Percentiles rank a stretch among this genome's conserved stretches.
phyloP scores from a whole-genome alignment of 306 rosid species.

The Urtica urens region DNA sequence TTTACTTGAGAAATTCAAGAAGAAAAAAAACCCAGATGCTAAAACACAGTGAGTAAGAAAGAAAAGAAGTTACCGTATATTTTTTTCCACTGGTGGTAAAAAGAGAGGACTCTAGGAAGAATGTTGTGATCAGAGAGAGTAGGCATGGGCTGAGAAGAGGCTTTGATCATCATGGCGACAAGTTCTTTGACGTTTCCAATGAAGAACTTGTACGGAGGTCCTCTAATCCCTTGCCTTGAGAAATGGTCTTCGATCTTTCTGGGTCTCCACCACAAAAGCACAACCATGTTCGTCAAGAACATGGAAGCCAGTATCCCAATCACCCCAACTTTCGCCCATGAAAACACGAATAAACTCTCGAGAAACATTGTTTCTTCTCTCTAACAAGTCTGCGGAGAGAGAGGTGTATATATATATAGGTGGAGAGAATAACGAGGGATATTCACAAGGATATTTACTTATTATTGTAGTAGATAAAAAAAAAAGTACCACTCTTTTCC shows the following conservation, averaged over 20 bases:
- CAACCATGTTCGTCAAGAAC: constrained; percentile 26
- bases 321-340: constrained; percentile 34
- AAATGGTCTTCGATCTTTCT: constrained; percentile 64
- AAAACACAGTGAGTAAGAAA: neutral
- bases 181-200: constrained; percentile 77
- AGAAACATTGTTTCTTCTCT: constrained; percentile 16
- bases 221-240: constrained; percentile 72
- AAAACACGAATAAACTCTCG: constrained; percentile 23
- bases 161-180: constrained; percentile 70
- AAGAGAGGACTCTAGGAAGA: constrained; percentile 88
- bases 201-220: constrained; percentile 96
- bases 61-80: constrained; percentile 45
- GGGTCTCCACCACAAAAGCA: constrained; percentile 84
- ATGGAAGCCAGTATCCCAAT: constrained; percentile 22
- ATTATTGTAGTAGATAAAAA: too few species aligned
- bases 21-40: constrained; percentile 15
- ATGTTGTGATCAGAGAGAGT: constrained; percentile 74
- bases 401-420: too few species aligned
- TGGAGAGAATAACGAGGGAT: too few species aligned
- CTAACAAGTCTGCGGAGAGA: too few species aligned
- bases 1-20: neutral
- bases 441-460: too few species aligned
- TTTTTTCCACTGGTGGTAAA: constrained; percentile 97
- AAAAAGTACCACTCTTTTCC: too few species aligned
- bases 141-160: constrained; percentile 90